Evolutionary conservation across 2,329 filamentous ascomycete species (phyloP), one percentile per base, ranked within the genome.

Genomic region (Pochonia chlamydosporia): DNA sequence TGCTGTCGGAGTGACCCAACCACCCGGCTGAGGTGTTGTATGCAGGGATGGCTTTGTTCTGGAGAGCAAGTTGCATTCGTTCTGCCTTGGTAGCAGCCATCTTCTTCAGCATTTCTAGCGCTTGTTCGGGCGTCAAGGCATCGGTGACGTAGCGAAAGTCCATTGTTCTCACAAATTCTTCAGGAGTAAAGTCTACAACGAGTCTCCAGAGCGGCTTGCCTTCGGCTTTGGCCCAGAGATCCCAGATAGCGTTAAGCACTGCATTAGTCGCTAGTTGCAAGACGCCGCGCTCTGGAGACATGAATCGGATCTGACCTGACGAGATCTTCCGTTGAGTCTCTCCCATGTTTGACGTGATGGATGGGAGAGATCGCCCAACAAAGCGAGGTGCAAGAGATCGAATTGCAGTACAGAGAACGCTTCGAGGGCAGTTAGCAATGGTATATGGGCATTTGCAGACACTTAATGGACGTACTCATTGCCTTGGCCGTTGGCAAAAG

Each of bases 61-160:
- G 67, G 58, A 88, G 75, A 1, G 89, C 89, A 55, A 95, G 87
- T 57, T 78, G 70, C 21, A 95, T 70, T 44, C 90, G 76, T 59
- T 81, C 71, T 33, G 76, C 73, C 72, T 95, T 95, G 23, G 81
- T 84, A 2, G 66, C 57, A 66, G 87, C 83, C 23, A 77, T 70
- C 59, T 79, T 78, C 56, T 75, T 78, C 35, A 95, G 74, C 61
- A 95, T 72, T 18, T 73, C 74, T 26, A 95, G 63, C 0, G 89
- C 89, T 65, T 95, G 90, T 37, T 88, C 84, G 0, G 87, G 87
- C 0, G 89, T 95, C 54, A 96, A 75, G 11, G 88, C 89, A 68
- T 96, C 90, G 21, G 87, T 91, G 66, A 96, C 93, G 69, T 96
- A 95, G 40, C 90, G 78, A 74, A 95, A 96, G 70, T 95, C 90